phyloP scores from a whole-genome alignment of 192 early-diverging fungal species.

The Coemansia sp. region DNA sequence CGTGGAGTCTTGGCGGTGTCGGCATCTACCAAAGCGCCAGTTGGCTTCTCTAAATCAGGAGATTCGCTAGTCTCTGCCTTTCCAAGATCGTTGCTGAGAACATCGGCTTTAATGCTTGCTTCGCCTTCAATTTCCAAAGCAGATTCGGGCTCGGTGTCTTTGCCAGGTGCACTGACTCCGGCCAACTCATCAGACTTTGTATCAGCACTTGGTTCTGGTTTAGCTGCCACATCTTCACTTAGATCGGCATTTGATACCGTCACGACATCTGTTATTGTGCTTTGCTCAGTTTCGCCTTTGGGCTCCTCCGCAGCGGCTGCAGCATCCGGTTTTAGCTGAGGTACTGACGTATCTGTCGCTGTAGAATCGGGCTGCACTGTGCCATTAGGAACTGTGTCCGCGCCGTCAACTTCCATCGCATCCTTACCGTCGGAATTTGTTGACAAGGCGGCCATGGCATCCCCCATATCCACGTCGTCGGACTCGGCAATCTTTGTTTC shows the following conservation, averaged over 20 bases:
- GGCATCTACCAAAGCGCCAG: neutral
- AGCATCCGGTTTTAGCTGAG: neutral
- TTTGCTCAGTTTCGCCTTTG: neutral
- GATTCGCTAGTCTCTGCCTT: neutral
- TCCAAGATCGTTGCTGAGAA: neutral
- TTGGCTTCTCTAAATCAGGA: neutral
- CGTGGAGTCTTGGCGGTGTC: neutral
- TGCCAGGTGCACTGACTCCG: neutral
- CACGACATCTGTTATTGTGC: no score
- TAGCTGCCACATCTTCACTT: neutral
- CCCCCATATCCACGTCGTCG: constrained; percentile 33
- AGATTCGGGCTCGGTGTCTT: neutral
- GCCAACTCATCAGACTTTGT: neutral
- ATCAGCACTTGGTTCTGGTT: neutral
- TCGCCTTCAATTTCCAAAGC: neutral
- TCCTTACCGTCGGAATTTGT: neutral
- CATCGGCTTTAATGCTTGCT: neutral
- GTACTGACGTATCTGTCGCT: neutral
- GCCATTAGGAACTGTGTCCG: neutral
- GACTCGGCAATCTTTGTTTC: neutral
- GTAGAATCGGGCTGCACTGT: neutral
- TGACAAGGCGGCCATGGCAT: neutral
- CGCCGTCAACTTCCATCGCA: constrained; percentile 32
- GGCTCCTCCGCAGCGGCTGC: neutral
- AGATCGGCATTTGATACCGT: neutral